A percentile compares a stretch with the other conserved stretches of the same genome.
Conservation (phyloP, 139 green algal species). For the Axilococcus clingmanii region DNA sequence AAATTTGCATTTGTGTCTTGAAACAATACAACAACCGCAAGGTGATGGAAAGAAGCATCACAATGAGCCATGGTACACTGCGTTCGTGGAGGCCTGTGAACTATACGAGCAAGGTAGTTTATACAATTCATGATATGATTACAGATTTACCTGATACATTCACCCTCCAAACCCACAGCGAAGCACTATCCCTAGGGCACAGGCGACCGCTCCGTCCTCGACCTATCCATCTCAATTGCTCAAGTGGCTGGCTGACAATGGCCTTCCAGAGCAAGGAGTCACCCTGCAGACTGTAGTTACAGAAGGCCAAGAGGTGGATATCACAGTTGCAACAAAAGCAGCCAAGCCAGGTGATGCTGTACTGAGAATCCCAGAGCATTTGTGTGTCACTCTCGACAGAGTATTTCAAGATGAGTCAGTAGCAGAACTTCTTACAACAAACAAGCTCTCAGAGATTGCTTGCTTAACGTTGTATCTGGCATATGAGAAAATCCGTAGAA, state of each 20-base stretch:
- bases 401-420: conserved; percentile 66
- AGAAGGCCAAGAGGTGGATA: conserved; percentile 23
- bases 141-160: no score
- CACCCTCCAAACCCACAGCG: no score
- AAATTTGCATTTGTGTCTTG: no score
- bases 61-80: no score
- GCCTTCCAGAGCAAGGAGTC: conserved; percentile 1
- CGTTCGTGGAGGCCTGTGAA: no score
- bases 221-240: no score
- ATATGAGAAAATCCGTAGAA: conserved; percentile 90
- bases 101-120: no score
- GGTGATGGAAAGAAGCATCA: no score
- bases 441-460: conserved; percentile 86
- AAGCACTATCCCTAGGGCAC: no score
- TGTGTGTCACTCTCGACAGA: conserved; percentile 76
- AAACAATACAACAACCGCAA: no score
- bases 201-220: no score
- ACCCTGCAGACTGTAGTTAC: conserved; percentile 3
- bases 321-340: conserved; percentile 28
- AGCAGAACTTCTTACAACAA: conserved; percentile 84
- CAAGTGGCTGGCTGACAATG: conserved; percentile 5
- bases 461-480: conserved; percentile 85
- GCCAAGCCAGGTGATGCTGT: conserved; percentile 53
- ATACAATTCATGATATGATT: no score
- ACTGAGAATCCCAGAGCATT: conserved; percentile 63